phyloP scores from a whole-genome alignment of 2,329 filamentous ascomycete species.

The Stachybotrys chartarum region DNA sequence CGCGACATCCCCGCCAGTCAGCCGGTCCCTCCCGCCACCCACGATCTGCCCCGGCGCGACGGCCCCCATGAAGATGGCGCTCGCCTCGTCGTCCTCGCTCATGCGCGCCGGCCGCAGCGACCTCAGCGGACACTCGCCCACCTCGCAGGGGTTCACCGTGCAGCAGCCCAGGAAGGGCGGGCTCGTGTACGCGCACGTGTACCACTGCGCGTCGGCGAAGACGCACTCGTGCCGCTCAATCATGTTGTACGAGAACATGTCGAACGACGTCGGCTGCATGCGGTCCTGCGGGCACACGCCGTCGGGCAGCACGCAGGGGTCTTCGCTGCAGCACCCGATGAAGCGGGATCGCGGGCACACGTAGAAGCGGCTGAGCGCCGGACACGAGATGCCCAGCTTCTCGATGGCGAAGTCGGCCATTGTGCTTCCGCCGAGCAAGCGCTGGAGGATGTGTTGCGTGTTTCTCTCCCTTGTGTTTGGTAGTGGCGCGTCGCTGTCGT shows the following conservation, averaged over 20 bases:
- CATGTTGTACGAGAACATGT: slow-evolving; percentile 13
- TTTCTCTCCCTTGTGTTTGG: not conserved
- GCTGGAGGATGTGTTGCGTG: not conserved
- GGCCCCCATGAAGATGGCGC: not conserved
- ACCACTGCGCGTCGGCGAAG: slow-evolving; percentile 16
- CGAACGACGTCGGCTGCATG: slow-evolving; percentile 16
- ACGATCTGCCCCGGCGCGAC: slow-evolving; percentile 1
- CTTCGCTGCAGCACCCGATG: slow-evolving; percentile 30
- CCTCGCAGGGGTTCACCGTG: slow-evolving; percentile 21
- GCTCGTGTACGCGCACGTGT: slow-evolving; percentile 26
- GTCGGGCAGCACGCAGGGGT: slow-evolving; percentile 17
- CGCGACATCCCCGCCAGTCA: slow-evolving; percentile 25
- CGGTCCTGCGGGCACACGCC: slow-evolving; percentile 19
- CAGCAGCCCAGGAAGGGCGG: slow-evolving; percentile 34
- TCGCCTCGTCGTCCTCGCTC: slow-evolving; percentile 3
- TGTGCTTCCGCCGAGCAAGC: not conserved
- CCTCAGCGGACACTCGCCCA: slow-evolving; percentile 5
- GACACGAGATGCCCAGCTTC: slow-evolving; percentile 21
- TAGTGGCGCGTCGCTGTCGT: not conserved
- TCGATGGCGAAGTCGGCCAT: slow-evolving; percentile 1
- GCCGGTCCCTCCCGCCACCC: slow-evolving; percentile 9
- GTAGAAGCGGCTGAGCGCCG: slow-evolving; percentile 25
- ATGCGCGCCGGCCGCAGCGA: slow-evolving; percentile 10
- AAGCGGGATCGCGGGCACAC: slow-evolving; percentile 27
- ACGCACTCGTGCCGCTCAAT: slow-evolving; percentile 20